Conservation (phyloP, 257 asterid genomes). For the Craterostigma plantagineum region DNA sequence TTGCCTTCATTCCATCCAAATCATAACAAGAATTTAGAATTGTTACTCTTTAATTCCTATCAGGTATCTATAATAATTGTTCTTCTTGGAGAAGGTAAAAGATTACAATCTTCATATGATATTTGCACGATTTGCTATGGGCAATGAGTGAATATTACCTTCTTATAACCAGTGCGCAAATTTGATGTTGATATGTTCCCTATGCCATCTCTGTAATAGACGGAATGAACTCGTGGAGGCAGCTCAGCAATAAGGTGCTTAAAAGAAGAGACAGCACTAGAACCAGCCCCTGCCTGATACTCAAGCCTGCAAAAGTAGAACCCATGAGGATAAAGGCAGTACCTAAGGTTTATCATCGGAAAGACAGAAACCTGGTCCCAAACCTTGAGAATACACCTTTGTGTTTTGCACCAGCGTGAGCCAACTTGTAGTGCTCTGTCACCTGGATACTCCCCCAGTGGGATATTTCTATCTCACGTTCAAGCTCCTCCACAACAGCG, state of each 20-base stretch:
- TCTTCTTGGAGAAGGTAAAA: not conserved
- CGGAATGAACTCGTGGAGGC: constrained; percentile 96
- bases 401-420: constrained; percentile 89
- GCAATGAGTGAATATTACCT: constrained; percentile 26
- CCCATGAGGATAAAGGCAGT: not conserved
- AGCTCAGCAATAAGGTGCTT: constrained; percentile 81
- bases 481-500: constrained; percentile 98
- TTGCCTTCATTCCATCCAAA: too few relatives aligned
- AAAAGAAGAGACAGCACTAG: constrained; percentile 72
- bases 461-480: constrained; percentile 92
- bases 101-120: too few relatives aligned
- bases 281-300: constrained; percentile 56
- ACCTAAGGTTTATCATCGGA: not conserved
- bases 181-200: constrained; percentile 93
- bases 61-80: too few relatives aligned
- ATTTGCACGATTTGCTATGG: not conserved
- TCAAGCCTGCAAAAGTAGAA: constrained; percentile 57
- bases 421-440: constrained; percentile 67
- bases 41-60: too few relatives aligned
- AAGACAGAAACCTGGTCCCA: not conserved
- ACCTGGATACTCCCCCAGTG: constrained; percentile 97
- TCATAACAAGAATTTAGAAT: too few relatives aligned
- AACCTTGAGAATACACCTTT: constrained; percentile 93
- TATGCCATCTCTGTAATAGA: constrained; percentile 87
- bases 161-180: constrained; percentile 47